These are phyloP conservation scores for Sarcomyxa edulis DNA, from an alignment of 768 basidiomycete genomes.

Conservation along the genomic window DNA sequence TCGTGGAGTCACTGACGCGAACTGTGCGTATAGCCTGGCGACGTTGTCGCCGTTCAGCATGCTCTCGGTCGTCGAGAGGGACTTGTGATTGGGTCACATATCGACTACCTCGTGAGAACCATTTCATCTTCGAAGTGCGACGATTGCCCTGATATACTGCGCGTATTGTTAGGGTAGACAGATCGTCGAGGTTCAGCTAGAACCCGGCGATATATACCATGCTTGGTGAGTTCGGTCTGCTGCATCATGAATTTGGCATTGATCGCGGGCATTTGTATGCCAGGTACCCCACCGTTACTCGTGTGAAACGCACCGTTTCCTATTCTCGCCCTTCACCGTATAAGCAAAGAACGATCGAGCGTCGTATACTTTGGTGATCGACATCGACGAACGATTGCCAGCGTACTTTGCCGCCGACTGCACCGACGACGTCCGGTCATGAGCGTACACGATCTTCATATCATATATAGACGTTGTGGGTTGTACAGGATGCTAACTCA, in stretches of 20 bases:
- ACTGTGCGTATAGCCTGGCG: conserved; percentile 76
- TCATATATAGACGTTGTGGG: too few species aligned
- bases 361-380: conserved; percentile 69
- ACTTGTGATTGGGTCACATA: conserved; percentile 70
- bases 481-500: too few species aligned
- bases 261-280: conserved; percentile 2
- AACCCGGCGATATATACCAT: conserved; percentile 60
- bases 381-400: too few species aligned
- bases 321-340: conserved; percentile 40
- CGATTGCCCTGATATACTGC: too few species aligned
- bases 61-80: conserved; percentile 68
- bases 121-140: too few species aligned
- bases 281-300: conserved; percentile 77
- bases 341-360: conserved; percentile 58
- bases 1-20: background rate
- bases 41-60: conserved; percentile 74
- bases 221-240: conserved; percentile 42
- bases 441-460: too few species aligned
- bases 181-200: conserved; percentile 78
- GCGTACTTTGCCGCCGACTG: background rate
- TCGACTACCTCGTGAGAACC: conserved; percentile 59
- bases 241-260: background rate
- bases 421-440: too few species aligned
- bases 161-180: conserved; percentile 59
- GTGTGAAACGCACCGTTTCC: conserved; percentile 68